Evolutionary conservation across 2,329 filamentous ascomycete genomes (phyloP).

Genomic region (Malbranchea cinnamomea): DNA sequence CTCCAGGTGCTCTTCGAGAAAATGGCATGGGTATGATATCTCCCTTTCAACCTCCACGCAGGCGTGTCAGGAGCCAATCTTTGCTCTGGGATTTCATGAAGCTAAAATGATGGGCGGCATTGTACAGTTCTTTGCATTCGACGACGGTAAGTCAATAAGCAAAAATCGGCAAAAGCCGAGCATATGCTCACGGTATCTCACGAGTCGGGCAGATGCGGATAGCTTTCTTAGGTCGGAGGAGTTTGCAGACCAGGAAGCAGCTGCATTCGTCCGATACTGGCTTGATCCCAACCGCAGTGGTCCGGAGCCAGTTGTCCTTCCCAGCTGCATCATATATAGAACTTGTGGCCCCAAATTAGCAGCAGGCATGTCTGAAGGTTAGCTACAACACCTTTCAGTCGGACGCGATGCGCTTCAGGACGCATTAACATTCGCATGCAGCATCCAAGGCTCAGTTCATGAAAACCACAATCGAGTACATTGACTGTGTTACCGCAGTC

Average conservation of each 20-base stretch:
- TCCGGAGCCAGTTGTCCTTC: conserved; percentile 7
- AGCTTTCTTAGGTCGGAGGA: conserved; percentile 6
- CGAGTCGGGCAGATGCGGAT: conserved; percentile 3
- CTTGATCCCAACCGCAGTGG: conserved; percentile 6
- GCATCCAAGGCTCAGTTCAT: conserved; percentile 6
- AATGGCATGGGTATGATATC: conserved; percentile 7
- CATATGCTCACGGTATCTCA: neutral
- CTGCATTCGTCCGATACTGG: conserved; percentile 6
- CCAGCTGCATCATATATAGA: conserved; percentile 7
- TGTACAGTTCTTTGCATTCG: conserved; percentile 7
- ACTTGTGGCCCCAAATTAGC: conserved; percentile 7
- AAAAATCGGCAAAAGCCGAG: too few relatives aligned
- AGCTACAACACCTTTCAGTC: neutral
- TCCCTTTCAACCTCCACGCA: neutral
- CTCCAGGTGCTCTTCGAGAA: conserved; percentile 6
- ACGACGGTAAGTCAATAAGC: conserved; percentile 8
- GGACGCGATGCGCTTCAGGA: too few relatives aligned
- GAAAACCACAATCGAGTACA: conserved; percentile 7
- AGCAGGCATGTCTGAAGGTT: conserved; percentile 4
- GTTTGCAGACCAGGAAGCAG: conserved; percentile 5
- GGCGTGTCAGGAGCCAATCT: neutral
- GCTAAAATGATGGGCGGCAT: too few relatives aligned
- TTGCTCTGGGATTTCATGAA: too few relatives aligned
- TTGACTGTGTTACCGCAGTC: conserved; percentile 5
- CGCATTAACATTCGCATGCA: too few relatives aligned